phyloP scores from a whole-genome alignment of 371 early-diverging fungal species.

The Gilbertella persicaria region DNA sequence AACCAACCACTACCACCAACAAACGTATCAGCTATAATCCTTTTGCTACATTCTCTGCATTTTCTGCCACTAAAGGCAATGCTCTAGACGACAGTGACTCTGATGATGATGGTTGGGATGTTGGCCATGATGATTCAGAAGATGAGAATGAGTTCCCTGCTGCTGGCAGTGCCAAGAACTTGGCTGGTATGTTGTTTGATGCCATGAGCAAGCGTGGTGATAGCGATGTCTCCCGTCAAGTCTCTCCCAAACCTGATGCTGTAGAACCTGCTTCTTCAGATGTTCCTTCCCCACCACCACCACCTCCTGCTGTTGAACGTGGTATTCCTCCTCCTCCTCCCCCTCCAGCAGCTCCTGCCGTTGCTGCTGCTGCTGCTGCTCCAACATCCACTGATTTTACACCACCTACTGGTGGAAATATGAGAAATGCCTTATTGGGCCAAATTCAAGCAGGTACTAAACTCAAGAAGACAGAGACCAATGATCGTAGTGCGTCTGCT shows the following conservation, averaged over 20 bases:
- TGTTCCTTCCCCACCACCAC: conserved; percentile 12
- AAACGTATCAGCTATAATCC: conserved; percentile 58
- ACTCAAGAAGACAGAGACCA: conserved; percentile 37
- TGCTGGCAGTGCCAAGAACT: conserved; percentile 52
- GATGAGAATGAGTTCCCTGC: conserved; percentile 53
- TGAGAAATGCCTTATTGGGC: conserved; percentile 39
- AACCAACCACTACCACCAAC: conserved; percentile 21
- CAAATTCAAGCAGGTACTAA: conserved; percentile 46
- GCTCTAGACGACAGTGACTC: conserved; percentile 34
- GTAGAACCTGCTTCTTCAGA: conserved; percentile 13
- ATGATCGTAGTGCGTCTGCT: conserved; percentile 45
- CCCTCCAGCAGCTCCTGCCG: conserved; percentile 18
- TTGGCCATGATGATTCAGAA: conserved; percentile 38
- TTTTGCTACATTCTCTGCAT: conserved; percentile 51
- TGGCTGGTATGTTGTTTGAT: conserved; percentile 46
- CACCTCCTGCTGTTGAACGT: conserved; percentile 34
- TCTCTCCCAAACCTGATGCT: conserved; percentile 21
- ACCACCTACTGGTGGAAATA: conserved; percentile 20
- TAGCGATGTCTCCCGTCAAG: conserved; percentile 9
- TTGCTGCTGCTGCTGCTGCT: conserved; percentile 21
- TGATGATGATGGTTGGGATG: conserved; percentile 47
- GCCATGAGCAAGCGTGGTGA: conserved; percentile 37
- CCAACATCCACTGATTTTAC: conserved; percentile 7
- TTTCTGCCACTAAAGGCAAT: conserved; percentile 41
- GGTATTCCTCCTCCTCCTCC: conserved; percentile 18